phyloP scores from a whole-genome alignment of 176 grass and related monocot genomes.

The Musa troglodytarum region DNA sequence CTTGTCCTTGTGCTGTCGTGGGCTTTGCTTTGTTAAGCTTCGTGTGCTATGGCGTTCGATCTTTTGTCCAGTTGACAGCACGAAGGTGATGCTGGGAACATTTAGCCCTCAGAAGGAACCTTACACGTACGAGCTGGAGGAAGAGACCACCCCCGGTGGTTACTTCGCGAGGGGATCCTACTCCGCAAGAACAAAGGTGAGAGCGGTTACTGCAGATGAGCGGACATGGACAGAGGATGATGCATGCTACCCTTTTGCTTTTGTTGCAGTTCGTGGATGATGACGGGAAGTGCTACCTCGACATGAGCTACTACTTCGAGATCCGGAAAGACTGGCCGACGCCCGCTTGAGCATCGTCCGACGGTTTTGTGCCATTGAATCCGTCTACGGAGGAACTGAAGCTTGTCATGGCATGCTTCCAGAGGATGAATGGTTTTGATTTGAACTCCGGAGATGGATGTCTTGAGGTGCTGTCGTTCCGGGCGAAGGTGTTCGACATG shows the following conservation, averaged over 20 bases:
- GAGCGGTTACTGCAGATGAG: neutral
- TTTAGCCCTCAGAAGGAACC: slow-evolving; percentile 90
- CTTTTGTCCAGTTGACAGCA: slow-evolving; percentile 46
- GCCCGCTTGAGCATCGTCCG: neutral
- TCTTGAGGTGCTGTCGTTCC: too few relatives aligned
- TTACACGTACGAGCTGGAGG: slow-evolving; percentile 68
- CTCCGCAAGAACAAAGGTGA: slow-evolving; percentile 85
- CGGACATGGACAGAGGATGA: neutral
- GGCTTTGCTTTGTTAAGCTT: too few relatives aligned
- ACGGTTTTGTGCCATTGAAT: too few relatives aligned
- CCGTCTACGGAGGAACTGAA: too few relatives aligned
- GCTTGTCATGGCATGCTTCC: too few relatives aligned
- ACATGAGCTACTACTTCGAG: slow-evolving; percentile 94
- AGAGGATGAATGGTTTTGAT: too few relatives aligned
- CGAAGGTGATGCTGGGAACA: slow-evolving; percentile 97
- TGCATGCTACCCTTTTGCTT: neutral
- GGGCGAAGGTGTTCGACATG: too few relatives aligned
- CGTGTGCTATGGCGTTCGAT: neutral
- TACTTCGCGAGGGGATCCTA: slow-evolving; percentile 84
- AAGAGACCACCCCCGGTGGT: slow-evolving; percentile 84
- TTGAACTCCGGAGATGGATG: too few relatives aligned
- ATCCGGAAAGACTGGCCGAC: slow-evolving; percentile 77
- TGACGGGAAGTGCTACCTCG: slow-evolving; percentile 80
- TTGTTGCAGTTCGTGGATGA: slow-evolving; percentile 76
- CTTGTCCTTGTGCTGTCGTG: too few relatives aligned